Conservation (phyloP, 2,329 filamentous ascomycete species). For the Aspergillus chevalieri region DNA sequence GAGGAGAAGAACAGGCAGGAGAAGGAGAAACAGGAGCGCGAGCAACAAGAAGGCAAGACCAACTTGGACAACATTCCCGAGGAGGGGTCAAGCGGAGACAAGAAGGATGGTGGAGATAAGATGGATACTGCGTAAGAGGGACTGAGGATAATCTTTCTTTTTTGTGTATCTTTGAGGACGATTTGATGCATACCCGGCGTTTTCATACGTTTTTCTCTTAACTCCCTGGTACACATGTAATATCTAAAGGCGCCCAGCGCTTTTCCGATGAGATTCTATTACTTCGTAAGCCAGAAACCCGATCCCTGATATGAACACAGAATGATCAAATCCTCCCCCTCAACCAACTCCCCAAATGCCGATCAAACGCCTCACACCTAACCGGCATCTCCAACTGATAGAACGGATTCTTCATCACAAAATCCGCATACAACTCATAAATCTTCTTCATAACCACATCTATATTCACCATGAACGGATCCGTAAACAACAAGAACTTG, state of each 20-base stretch:
- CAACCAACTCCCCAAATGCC: constrained; percentile 74
- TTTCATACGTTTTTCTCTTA: constrained; percentile 19
- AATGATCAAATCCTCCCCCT: constrained; percentile 49
- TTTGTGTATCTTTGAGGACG: constrained; percentile 15
- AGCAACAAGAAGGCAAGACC: constrained; percentile 65
- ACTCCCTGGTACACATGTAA: constrained; percentile 7
- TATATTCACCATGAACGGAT: constrained; percentile 75
- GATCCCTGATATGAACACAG: not conserved
- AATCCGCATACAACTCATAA: constrained; percentile 93
- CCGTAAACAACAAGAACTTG: constrained; percentile 94
- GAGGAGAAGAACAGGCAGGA: constrained; percentile 94
- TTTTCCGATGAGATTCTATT: not conserved
- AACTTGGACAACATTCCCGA: constrained; percentile 77
- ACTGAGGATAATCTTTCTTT: constrained; percentile 5
- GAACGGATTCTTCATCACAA: constrained; percentile 99
- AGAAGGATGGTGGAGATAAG: constrained; percentile 61
- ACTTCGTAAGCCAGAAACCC: too few species aligned
- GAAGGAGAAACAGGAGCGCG: constrained; percentile 71
- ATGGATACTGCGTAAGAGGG: constrained; percentile 76
- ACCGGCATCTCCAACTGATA: constrained; percentile 98
- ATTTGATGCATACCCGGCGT: constrained; percentile 36
- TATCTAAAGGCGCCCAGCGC: constrained; percentile 12
- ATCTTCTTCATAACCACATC: constrained; percentile 77
- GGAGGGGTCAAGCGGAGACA: constrained; percentile 59
- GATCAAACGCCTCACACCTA: constrained; percentile 89